Evolutionary conservation across 257 asterid genomes (phyloP).

Genomic region (Solanum peruvianum): DNA sequence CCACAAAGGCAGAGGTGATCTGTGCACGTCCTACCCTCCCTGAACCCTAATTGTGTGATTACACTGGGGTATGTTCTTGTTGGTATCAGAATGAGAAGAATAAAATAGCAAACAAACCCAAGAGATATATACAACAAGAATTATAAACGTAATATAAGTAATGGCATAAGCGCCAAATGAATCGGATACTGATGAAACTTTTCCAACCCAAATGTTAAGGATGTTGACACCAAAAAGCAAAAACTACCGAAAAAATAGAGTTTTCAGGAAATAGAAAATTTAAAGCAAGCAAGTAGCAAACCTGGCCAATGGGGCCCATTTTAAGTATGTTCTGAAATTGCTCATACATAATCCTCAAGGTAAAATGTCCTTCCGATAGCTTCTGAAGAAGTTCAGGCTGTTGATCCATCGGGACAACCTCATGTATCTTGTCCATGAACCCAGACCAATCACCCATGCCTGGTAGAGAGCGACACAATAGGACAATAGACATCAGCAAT

Average conservation of each 20-base stretch:
- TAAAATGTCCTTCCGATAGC: conserved; percentile 86
- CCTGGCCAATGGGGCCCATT: conserved; percentile 98
- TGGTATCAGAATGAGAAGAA: background rate
- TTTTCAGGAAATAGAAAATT: background rate
- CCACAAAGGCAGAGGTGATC: background rate
- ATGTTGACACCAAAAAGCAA: background rate
- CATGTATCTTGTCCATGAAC: conserved; percentile 93
- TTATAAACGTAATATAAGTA: too few relatives aligned
- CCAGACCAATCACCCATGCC: conserved; percentile 99
- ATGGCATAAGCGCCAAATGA: too few relatives aligned
- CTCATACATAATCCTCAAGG: conserved; percentile 88
- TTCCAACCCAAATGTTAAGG: background rate
- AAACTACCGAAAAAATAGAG: background rate
- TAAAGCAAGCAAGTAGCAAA: conserved; percentile 2
- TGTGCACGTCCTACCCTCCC: background rate
- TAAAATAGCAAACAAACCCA: too few relatives aligned
- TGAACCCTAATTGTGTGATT: background rate
- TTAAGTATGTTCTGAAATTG: conserved; percentile 78
- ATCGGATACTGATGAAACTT: background rate
- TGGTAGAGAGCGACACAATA: conserved; percentile 1
- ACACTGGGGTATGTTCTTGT: background rate
- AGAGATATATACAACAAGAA: too few relatives aligned
- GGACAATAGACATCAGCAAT: background rate
- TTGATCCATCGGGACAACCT: conserved; percentile 95
- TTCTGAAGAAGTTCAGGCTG: conserved; percentile 97